phyloP scores from a whole-genome alignment of 495 filamentous ascomycete genomes.

The Saxophila tyrrhenica region DNA sequence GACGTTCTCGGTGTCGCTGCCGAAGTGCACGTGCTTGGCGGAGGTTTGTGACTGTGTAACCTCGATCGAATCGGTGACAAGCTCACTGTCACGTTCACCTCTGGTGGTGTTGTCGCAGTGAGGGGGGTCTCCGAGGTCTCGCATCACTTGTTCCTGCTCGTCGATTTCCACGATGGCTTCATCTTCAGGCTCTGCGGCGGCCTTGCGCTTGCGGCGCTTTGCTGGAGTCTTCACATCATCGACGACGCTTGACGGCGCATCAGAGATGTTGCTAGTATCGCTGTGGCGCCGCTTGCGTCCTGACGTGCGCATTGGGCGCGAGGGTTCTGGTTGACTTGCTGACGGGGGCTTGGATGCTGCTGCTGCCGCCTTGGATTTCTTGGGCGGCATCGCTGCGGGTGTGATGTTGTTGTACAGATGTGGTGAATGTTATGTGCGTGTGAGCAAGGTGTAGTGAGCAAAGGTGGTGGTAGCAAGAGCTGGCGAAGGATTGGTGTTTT shows the following conservation, averaged over 20 bases:
- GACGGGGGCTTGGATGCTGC: neutral
- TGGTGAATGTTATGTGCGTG: neutral
- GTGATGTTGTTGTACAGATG: neutral
- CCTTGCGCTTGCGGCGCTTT: slow-evolving; percentile 2
- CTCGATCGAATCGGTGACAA: slow-evolving; percentile 7
- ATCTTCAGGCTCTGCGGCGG: slow-evolving; percentile 2
- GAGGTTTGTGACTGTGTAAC: neutral
- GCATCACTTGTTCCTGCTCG: slow-evolving; percentile 5
- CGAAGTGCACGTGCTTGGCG: slow-evolving; percentile 16
- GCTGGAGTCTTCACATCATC: neutral
- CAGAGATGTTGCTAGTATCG: slow-evolving; percentile 10
- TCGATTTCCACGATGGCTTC: slow-evolving; percentile 12
- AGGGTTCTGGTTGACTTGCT: neutral
- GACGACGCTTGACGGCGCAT: slow-evolving; percentile 1
- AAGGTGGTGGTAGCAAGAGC: neutral
- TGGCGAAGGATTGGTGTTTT: neutral
- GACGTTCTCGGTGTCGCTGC: slow-evolving; percentile 1
- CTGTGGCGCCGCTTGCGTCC: slow-evolving; percentile 14
- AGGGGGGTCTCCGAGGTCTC: neutral
- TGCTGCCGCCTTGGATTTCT: slow-evolving; percentile 1
- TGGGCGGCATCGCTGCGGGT: slow-evolving; percentile 1
- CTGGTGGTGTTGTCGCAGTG: neutral
- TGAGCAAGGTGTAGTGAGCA: neutral
- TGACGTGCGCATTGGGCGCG: neutral
- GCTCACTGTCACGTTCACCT: neutral